Evolutionary conservation across 495 filamentous ascomycete species (phyloP).

Genomic region (Cercophora samala): DNA sequence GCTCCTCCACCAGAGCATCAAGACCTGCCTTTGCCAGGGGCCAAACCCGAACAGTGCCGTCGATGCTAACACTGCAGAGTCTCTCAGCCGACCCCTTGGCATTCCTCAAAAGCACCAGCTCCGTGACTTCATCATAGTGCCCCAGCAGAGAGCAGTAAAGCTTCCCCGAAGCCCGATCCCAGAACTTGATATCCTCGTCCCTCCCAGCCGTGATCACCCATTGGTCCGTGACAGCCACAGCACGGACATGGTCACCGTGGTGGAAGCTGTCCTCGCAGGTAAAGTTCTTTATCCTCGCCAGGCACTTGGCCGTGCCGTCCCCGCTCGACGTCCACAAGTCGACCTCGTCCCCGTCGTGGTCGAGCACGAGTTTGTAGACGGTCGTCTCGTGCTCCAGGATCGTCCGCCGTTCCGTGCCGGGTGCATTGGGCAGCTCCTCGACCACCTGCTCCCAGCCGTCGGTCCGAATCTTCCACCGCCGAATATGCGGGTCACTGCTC

Average conservation of each 20-base stretch:
- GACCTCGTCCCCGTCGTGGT: conserved; percentile 46
- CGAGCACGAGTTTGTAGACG: conserved; percentile 72
- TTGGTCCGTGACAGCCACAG: conserved; percentile 67
- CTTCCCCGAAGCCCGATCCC: conserved; percentile 70
- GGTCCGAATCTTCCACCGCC: conserved; percentile 59
- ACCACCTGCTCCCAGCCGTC: conserved; percentile 46
- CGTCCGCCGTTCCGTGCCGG: conserved; percentile 49
- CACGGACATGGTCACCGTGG: conserved; percentile 88
- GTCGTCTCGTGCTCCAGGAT: conserved; percentile 85
- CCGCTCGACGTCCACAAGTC: conserved; percentile 91
- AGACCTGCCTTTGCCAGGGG: conserved; percentile 62
- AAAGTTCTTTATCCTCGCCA: conserved; percentile 63
- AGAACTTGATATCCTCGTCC: conserved; percentile 88
- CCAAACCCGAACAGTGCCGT: conserved; percentile 85
- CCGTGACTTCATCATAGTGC: conserved; percentile 91
- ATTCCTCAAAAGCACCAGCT: conserved; percentile 60
- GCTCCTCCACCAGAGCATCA: conserved; percentile 53
- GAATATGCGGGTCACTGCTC: conserved; percentile 80
- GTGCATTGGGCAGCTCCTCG: conserved; percentile 36
- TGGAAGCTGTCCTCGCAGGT: conserved; percentile 64
- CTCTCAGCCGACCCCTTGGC: conserved; percentile 31
- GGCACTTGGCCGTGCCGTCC: conserved; percentile 75
- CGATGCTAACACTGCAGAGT: conserved; percentile 79
- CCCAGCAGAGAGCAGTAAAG: conserved; percentile 75
- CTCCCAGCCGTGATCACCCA: conserved; percentile 88